phyloP scores from a whole-genome alignment of 2,329 filamentous ascomycete genomes.

The Pseudogymnoascus destructans region DNA sequence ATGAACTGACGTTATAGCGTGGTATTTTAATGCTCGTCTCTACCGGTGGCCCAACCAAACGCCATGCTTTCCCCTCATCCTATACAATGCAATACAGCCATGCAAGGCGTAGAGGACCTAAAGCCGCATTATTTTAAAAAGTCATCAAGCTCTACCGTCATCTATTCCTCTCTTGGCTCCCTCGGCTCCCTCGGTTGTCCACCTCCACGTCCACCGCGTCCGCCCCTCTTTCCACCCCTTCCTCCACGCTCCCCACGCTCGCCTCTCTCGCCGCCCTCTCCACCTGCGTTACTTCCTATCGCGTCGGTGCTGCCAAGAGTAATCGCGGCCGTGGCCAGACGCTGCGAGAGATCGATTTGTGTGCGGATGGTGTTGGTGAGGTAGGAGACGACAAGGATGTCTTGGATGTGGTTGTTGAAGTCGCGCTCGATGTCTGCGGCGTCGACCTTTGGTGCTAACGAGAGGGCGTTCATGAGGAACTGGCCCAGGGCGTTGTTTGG shows the following conservation, averaged over 20 bases:
- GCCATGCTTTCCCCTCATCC: constrained; percentile 27
- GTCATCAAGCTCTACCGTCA: constrained; percentile 12
- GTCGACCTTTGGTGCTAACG: constrained; percentile 89
- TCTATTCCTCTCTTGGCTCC: constrained; percentile 37
- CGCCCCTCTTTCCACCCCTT: constrained; percentile 27
- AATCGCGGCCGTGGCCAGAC: constrained; percentile 69
- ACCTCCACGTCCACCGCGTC: constrained; percentile 37
- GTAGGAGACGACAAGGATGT: constrained; percentile 96
- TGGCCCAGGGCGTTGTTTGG: constrained; percentile 88
- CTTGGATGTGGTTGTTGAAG: constrained; percentile 99
- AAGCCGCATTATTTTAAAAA: constrained; percentile 15
- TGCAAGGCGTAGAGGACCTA: constrained; percentile 21
- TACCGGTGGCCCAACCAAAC: constrained; percentile 18
- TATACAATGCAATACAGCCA: constrained; percentile 25
- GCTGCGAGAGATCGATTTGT: constrained; percentile 95
- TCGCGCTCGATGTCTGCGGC: constrained; percentile 82
- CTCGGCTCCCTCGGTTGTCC: constrained; percentile 34
- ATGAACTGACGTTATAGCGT: constrained; percentile 7
- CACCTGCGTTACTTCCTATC: constrained; percentile 22
- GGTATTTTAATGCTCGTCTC: constrained; percentile 9
- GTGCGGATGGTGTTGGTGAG: constrained; percentile 97
- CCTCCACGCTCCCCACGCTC: constrained; percentile 34
- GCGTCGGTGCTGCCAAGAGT: constrained; percentile 39
- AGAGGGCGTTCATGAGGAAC: constrained; percentile 86
- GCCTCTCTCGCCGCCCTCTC: constrained; percentile 29